These are phyloP conservation scores for Phoma sp. DNA, from an alignment of 2,329 filamentous ascomycete genomes.

Conservation along the genomic window DNA sequence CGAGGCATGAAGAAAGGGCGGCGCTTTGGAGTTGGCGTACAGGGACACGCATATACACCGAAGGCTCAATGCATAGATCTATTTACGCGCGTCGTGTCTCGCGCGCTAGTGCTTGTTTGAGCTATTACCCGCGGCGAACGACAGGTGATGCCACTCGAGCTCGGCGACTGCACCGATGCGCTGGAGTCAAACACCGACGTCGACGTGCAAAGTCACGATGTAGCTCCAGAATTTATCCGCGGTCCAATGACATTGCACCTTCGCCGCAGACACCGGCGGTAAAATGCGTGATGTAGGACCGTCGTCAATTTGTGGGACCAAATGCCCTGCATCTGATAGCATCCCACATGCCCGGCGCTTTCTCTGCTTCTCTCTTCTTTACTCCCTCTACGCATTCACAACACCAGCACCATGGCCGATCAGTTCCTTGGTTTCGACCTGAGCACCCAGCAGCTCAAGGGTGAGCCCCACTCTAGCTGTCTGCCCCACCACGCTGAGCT, in stretches of 20 bases:
- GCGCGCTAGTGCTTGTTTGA: constrained; percentile 16
- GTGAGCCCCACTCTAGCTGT: constrained; percentile 53
- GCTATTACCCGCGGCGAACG: constrained; percentile 19
- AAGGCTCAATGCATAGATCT: constrained; percentile 13
- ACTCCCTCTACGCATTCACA: background rate
- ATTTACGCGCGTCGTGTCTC: background rate
- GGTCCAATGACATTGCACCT: constrained; percentile 25
- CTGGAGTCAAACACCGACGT: constrained; percentile 9
- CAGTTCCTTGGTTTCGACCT: constrained; percentile 94
- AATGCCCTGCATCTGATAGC: constrained; percentile 5
- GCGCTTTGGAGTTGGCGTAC: constrained; percentile 33
- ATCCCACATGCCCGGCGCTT: constrained; percentile 19
- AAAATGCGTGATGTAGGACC: constrained; percentile 35
- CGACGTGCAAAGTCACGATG: constrained; percentile 5
- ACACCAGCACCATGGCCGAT: constrained; percentile 42
- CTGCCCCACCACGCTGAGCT: constrained; percentile 38
- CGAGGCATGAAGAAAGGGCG: constrained; percentile 12
- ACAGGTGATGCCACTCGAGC: constrained; percentile 3
- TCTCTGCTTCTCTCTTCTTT: background rate
- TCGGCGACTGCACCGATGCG: constrained; percentile 16
- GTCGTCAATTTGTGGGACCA: constrained; percentile 12
- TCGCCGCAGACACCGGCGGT: constrained; percentile 41
- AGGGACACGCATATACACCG: constrained; percentile 20
- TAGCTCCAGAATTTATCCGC: constrained; percentile 31
- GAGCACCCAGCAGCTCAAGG: constrained; percentile 96